These are phyloP conservation scores for Boehmeria nivea DNA, from an alignment of 306 rosid genomes.

Conservation along the genomic window DNA sequence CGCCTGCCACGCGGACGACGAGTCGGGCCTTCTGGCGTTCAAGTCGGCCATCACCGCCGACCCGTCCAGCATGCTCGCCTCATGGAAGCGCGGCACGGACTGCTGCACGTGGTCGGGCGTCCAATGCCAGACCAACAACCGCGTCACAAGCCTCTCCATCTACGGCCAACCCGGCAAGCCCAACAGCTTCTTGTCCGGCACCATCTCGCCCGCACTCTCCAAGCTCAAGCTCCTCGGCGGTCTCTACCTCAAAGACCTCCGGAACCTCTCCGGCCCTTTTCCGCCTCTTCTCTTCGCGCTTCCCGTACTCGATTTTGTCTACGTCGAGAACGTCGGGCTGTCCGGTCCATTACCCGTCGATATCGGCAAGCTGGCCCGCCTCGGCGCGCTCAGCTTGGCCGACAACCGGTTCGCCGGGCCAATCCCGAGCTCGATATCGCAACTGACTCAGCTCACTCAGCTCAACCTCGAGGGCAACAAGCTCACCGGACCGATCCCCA, in stretches of 20 bases:
- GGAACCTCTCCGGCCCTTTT: conserved; percentile 55
- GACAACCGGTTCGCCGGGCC: conserved; percentile 61
- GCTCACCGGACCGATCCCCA: conserved; percentile 47
- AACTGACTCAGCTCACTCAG: conserved; percentile 51
- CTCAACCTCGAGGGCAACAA: conserved; percentile 64
- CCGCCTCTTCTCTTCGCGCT: conserved; percentile 36
- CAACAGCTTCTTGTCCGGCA: conserved; percentile 38
- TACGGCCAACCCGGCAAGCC: conserved; percentile 34
- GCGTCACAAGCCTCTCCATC: conserved; percentile 39
- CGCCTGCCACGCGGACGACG: conserved; percentile 57
- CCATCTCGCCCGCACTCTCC: conserved; percentile 53
- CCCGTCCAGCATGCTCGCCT: conserved; percentile 49
- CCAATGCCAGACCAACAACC: conserved; percentile 30
- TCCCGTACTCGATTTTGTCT: conserved; percentile 38
- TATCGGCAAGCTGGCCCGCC: conserved; percentile 37
- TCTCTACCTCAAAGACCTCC: conserved; percentile 48
- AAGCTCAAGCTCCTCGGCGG: conserved; percentile 46
- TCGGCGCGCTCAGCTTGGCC: conserved; percentile 25
- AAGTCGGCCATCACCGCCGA: conserved; percentile 66
- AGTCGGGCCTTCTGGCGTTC: conserved; percentile 58
- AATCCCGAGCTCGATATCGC: conserved; percentile 58
- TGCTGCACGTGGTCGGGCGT: conserved; percentile 75
- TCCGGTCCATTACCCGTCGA: conserved; percentile 56
- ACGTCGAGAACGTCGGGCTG: conserved; percentile 56
- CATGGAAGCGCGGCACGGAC: conserved; percentile 57